Evolutionary conservation across 2,329 filamentous ascomycete species (phyloP).

Genomic region (Akanthomyces uredinophilus): DNA sequence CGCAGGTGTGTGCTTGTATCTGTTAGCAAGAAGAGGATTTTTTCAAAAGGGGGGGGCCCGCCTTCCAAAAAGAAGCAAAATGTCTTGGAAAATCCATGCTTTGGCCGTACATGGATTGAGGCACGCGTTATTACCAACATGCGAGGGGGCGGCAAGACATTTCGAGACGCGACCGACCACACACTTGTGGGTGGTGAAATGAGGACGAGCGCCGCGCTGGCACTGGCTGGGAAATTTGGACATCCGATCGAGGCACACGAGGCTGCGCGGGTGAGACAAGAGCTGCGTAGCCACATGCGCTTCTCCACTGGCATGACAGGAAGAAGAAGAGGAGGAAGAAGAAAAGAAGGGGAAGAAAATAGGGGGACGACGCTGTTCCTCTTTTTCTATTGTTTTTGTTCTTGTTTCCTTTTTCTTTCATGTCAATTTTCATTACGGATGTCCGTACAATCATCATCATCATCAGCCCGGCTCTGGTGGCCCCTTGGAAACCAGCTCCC

Average conservation of each 20-base stretch:
- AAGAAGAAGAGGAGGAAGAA: not conserved
- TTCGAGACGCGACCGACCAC: not conserved
- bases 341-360: not conserved
- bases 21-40: no score
- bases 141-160: slow-evolving; percentile 13
- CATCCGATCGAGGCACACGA: not conserved
- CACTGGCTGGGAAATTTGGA: not conserved
- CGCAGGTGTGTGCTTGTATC: no score
- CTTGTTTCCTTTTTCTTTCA: no score
- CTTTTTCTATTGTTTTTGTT: no score
- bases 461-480: no score
- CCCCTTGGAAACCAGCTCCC: no score
- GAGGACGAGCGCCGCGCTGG: not conserved
- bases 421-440: no score
- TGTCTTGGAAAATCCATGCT: not conserved
- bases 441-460: no score
- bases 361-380: no score
- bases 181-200: not conserved
- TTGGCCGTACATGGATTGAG: not conserved
- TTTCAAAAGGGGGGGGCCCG: not conserved
- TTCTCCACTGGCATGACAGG: not conserved
- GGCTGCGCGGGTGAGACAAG: not conserved
- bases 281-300: not conserved
- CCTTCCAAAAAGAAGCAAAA: not conserved
- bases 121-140: not conserved